These are phyloP conservation scores for Globisporangium recalcitrans DNA, from an alignment of 352 stramenopile genomes.

Conservation along the genomic window DNA sequence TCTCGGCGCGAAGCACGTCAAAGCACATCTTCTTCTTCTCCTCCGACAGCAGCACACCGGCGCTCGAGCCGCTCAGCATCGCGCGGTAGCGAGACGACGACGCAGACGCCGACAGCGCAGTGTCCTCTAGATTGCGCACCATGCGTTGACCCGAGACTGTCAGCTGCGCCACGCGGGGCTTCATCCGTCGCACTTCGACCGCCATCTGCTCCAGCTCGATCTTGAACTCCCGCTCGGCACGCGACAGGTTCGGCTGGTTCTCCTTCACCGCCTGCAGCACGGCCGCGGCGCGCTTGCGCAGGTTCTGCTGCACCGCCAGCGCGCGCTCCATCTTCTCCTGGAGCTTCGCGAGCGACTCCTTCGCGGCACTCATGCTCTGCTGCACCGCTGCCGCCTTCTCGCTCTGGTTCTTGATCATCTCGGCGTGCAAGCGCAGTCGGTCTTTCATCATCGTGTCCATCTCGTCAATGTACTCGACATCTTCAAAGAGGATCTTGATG, in stretches of 20 bases:
- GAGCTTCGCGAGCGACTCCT: constrained; percentile 34
- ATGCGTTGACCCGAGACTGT: constrained; percentile 58
- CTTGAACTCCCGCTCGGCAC: constrained; percentile 68
- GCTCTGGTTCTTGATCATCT: constrained; percentile 50
- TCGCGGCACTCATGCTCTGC: constrained; percentile 26
- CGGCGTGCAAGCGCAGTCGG: constrained; percentile 46
- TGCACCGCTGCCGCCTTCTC: constrained; percentile 41
- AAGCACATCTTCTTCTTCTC: constrained; percentile 84
- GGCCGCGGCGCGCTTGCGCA: constrained; percentile 69
- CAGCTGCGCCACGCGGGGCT: constrained; percentile 65
- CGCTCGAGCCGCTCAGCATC: constrained; percentile 2
- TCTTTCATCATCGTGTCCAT: constrained; percentile 64
- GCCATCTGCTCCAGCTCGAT: constrained; percentile 59
- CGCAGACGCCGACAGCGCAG: constrained; percentile 22
- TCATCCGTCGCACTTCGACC: constrained; percentile 60
- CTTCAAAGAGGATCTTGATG: constrained; percentile 61
- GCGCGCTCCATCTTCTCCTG: constrained; percentile 54
- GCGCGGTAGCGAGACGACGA: constrained; percentile 13
- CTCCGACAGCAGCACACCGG: constrained; percentile 32
- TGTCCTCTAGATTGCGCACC: constrained; percentile 45
- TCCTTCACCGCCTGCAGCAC: constrained; percentile 79
- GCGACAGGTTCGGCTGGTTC: constrained; percentile 73
- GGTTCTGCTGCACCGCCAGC: constrained; percentile 62
- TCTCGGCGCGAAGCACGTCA: constrained; percentile 74
- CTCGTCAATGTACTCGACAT: constrained; percentile 72